Evolutionary conservation across 1,139 yeast genomes (phyloP), one percentile per base, ranked within the genome.

Genomic region (Geotrichum fermentans): DNA sequence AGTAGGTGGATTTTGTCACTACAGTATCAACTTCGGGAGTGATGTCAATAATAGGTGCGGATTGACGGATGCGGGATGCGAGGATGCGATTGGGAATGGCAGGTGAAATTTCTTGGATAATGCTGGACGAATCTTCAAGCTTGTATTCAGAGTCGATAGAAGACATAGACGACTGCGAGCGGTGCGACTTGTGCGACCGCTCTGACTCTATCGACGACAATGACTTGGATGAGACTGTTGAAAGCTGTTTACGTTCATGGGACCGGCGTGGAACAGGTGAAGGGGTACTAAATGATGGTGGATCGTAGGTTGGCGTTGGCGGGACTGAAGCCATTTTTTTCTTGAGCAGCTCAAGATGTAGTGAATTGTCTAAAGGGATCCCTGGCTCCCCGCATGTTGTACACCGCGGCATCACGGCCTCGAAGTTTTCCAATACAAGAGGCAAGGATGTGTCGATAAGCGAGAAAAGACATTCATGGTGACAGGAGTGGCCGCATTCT

Each of bases 321-420:
- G 49, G 45, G n/a, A 48, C 16, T n/a, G 47, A 40, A 8, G 26
- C 45, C 29, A 58, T 38, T 43, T 49, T 53, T 14, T 52, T 53
- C 40, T 49, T 52, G 21, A 60, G 49, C 21, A 61, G 40, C n/a
- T 60, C 64, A 22, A 56, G 54, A 33, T 53, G 50, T 8, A 59
- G 43, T 2, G 51, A 33, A 3, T 40, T 21, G 40, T 59, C 60
- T 17, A 45, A 40, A 3, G 65, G 65, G 20, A 49, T 50, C 3
- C 61, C 61, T 4, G 54, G 42, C 10, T 50, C 55, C 34, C 58
- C 61, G 43, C 65, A 61, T 2, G 58, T 58, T 1, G 64, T 57
- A 42, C 65, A 61, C 16, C 40, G 48, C 2, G 64, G 64, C 50
- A 61, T 47, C 1, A 55, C 57, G 2, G 50, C 32, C 6, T 46